A percentile compares a stretch with the other conserved stretches of the same genome.
phyloP scores from a whole-genome alignment of 192 early-diverging fungal species.

The Pilobolus umbonatus region DNA sequence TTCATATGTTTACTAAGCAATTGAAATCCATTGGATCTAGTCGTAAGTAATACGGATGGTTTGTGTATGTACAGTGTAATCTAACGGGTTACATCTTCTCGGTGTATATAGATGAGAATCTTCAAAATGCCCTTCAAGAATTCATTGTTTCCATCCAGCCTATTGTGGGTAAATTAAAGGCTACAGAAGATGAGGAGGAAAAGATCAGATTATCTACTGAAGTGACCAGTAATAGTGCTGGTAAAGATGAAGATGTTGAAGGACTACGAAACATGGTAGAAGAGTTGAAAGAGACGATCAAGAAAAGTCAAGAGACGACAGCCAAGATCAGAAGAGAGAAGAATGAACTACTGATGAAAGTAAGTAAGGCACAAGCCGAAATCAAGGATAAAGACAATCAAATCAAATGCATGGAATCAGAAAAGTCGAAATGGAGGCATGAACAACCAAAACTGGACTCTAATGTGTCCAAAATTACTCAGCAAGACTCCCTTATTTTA shows the following conservation, averaged over 20 bases:
- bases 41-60: conserved; percentile 10
- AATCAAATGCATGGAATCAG: conserved; percentile 3
- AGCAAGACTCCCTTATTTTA: background rate
- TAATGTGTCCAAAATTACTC: too few species aligned
- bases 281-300: conserved; percentile 19
- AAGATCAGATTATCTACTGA: background rate
- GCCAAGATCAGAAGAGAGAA: conserved; percentile 32
- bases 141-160: conserved; percentile 26
- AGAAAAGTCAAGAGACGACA: conserved; percentile 17
- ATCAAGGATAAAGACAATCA: conserved; percentile 19
- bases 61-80: background rate
- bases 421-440: background rate
- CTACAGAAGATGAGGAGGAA: background rate
- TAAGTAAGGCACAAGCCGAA: conserved; percentile 23
- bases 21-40: conserved; percentile 10
- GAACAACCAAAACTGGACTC: background rate
- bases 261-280: conserved; percentile 26
- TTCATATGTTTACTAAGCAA: conserved; percentile 39
- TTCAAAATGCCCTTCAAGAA: conserved; percentile 17
- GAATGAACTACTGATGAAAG: conserved; percentile 32
- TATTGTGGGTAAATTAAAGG: conserved; percentile 29
- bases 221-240: background rate
- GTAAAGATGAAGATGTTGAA: conserved; percentile 27
- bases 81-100: background rate
- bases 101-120: conserved; percentile 8